phyloP scores from a whole-genome alignment of 2,329 filamentous ascomycete genomes.

The Neofusicoccum parvum region DNA sequence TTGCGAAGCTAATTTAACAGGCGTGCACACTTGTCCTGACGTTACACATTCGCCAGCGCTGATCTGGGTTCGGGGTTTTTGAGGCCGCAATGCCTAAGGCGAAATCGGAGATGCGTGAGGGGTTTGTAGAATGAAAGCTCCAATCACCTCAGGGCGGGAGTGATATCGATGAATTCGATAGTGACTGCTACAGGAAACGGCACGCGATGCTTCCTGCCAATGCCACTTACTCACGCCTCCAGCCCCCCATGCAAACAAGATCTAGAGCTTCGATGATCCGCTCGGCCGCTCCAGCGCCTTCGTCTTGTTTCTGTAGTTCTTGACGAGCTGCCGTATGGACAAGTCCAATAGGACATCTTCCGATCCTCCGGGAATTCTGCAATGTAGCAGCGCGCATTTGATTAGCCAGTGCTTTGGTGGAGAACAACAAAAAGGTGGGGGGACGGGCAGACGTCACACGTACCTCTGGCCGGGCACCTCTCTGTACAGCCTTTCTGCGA shows the following conservation, averaged over 20 bases:
- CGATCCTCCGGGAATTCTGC: slow-evolving; percentile 65
- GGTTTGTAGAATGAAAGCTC: background rate
- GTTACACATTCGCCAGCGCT: too few species aligned
- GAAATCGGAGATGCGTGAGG: background rate
- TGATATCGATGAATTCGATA: background rate
- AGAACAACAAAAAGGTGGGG: too few species aligned
- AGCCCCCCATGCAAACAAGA: background rate
- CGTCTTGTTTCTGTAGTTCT: slow-evolving; percentile 65
- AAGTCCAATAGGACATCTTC: slow-evolving; percentile 75
- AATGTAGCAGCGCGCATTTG: background rate
- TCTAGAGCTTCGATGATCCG: slow-evolving; percentile 48
- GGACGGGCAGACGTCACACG: slow-evolving; percentile 16
- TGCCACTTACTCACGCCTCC: background rate
- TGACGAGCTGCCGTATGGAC: slow-evolving; percentile 69
- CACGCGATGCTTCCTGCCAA: background rate
- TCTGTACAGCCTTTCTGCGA: slow-evolving; percentile 67
- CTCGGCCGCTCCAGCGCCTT: slow-evolving; percentile 51
- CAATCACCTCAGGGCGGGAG: background rate
- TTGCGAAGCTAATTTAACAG: background rate
- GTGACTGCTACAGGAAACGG: background rate
- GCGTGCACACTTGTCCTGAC: background rate
- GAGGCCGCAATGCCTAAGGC: background rate
- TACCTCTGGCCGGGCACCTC: slow-evolving; percentile 60
- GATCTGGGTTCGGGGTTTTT: too few species aligned
- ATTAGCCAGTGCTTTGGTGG: background rate